Percentiles rank a stretch among this genome's conserved stretches.
phyloP scores from a whole-genome alignment of 352 stramenopile species.

The Phytopythium cucurbitacearum region DNA sequence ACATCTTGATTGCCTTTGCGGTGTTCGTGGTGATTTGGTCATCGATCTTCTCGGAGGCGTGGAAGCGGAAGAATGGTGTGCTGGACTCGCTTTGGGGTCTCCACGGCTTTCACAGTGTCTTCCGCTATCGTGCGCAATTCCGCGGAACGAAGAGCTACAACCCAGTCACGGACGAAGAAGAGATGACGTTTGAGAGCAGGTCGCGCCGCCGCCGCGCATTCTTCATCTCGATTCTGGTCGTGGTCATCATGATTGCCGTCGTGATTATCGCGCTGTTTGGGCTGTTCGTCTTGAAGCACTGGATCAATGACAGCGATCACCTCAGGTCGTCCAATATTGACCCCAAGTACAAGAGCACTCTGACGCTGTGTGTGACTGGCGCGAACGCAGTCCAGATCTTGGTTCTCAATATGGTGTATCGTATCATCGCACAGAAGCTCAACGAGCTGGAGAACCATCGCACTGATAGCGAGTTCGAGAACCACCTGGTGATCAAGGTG shows the following conservation, averaged over 20 bases:
- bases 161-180: conserved; percentile 52
- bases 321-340: conserved; percentile 23
- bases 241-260: conserved; percentile 73
- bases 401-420: conserved; percentile 92
- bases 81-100: conserved; percentile 85
- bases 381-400: conserved; percentile 89
- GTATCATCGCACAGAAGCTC: conserved; percentile 86
- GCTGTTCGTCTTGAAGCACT: conserved; percentile 76
- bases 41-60: conserved; percentile 83
- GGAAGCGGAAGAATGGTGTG: conserved; percentile 85
- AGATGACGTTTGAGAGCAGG: conserved; percentile 66
- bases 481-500: conserved; percentile 96
- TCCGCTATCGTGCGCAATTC: conserved; percentile 85
- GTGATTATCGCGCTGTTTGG: conserved; percentile 60
- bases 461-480: conserved; percentile 86
- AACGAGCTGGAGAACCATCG: conserved; percentile 94
- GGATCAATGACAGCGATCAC: conserved; percentile 40
- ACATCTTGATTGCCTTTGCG: conserved; percentile 74
- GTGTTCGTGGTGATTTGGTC: conserved; percentile 87
- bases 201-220: conserved; percentile 50
- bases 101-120: conserved; percentile 62
- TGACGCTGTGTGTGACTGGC: conserved; percentile 50
- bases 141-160: conserved; percentile 71
- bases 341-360: conserved; percentile 29
- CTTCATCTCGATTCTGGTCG: conserved; percentile 48